These are phyloP conservation scores for Xerocomus brunneocitrinus DNA, from an alignment of 768 basidiomycete species.

Conservation along the genomic window DNA sequence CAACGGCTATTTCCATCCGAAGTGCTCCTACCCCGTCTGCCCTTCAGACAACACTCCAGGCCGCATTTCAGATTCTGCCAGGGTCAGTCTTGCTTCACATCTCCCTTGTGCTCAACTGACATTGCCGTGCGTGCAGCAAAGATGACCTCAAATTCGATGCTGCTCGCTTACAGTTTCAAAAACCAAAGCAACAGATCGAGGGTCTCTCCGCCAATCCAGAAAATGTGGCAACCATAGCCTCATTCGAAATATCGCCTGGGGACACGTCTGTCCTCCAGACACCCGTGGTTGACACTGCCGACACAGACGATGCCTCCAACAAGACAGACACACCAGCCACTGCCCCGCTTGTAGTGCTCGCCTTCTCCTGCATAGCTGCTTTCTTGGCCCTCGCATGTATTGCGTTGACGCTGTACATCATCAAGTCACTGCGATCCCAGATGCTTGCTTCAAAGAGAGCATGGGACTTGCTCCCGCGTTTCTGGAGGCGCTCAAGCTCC, in stretches of 20 bases:
- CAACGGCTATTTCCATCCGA: slow-evolving; percentile 8
- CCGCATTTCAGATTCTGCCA: slow-evolving; percentile 33
- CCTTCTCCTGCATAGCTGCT: slow-evolving; percentile 24
- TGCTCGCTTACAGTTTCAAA: slow-evolving; percentile 30
- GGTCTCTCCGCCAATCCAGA: slow-evolving; percentile 26
- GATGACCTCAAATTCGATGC: slow-evolving; percentile 18
- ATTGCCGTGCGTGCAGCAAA: slow-evolving; percentile 13
- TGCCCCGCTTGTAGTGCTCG: slow-evolving; percentile 15
- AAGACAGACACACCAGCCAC: neutral
- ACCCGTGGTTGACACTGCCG: slow-evolving; percentile 22
- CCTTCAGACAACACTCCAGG: slow-evolving; percentile 33
- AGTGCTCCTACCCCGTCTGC: slow-evolving; percentile 14
- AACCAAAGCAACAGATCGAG: slow-evolving; percentile 28
- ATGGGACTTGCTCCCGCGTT: slow-evolving; percentile 22
- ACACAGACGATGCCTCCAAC: slow-evolving; percentile 17
- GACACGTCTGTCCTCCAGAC: slow-evolving; percentile 17
- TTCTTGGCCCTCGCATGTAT: slow-evolving; percentile 23
- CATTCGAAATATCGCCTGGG: slow-evolving; percentile 18
- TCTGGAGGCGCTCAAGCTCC: slow-evolving; percentile 8
- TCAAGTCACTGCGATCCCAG: slow-evolving; percentile 15
- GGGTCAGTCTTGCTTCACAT: slow-evolving; percentile 30
- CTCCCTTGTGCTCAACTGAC: slow-evolving; percentile 10
- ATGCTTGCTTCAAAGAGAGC: slow-evolving; percentile 19
- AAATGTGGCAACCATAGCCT: slow-evolving; percentile 27
- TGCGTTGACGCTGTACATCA: slow-evolving; percentile 18